Evolutionary conservation across 306 rosid genomes (phyloP).

Genomic region (Trifolium subterraneum): DNA sequence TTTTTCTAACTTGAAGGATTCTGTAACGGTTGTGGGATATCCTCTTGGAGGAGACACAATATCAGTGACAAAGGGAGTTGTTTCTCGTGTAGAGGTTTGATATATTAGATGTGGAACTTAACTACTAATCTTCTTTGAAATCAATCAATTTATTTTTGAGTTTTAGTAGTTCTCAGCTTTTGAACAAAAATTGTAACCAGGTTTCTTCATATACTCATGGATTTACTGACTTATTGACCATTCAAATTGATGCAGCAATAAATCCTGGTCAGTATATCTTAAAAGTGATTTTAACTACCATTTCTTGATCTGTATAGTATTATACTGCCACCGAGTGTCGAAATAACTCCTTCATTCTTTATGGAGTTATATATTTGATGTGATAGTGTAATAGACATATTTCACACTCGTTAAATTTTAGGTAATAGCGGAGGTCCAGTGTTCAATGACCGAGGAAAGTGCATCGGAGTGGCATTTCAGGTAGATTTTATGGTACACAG

Average conservation of each 20-base stretch:
- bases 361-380: slow-evolving; percentile 26
- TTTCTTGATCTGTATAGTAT: slow-evolving; percentile 14
- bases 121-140: slow-evolving; percentile 8
- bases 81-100: slow-evolving; percentile 95
- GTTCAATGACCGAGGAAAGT: slow-evolving; percentile 91
- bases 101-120: slow-evolving; percentile 31
- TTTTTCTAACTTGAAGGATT: slow-evolving; percentile 69
- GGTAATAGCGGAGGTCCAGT: slow-evolving; percentile 99
- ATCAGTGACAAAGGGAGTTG: slow-evolving; percentile 98
- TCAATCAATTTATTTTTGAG: slow-evolving; percentile 14
- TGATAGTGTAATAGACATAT: slow-evolving; percentile 45
- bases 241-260: slow-evolving; percentile 98
- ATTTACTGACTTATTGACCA: slow-evolving; percentile 94
- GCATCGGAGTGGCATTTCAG: slow-evolving; percentile 99
- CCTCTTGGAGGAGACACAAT: slow-evolving; percentile 99
- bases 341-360: slow-evolving; percentile 15
- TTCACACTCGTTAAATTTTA: slow-evolving; percentile 59
- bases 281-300: slow-evolving; percentile 8
- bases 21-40: slow-evolving; percentile 98
- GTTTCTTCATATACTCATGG: slow-evolving; percentile 98
- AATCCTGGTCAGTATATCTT: slow-evolving; percentile 85
- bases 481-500: slow-evolving; percentile 60
- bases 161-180: slow-evolving; percentile 34
- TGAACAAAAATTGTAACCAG: slow-evolving; percentile 57
- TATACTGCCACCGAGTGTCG: neutral